Base-by-base conservation (phyloP, 768 basidiomycete genomes). In the Saitozyma sp. region DNA sequence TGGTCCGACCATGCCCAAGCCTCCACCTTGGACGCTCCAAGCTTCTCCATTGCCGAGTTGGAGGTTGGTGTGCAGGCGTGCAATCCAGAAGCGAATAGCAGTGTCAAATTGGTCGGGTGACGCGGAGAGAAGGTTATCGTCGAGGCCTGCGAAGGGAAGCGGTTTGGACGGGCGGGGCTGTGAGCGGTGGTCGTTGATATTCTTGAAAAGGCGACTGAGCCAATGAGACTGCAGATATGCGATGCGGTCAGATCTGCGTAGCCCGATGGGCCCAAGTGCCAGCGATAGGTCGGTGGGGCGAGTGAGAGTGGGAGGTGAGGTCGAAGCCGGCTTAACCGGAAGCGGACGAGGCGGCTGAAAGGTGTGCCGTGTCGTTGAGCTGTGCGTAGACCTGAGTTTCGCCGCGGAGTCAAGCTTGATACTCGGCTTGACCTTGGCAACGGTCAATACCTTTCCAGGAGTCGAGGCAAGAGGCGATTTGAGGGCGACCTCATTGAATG, bases 81-180 rank as follows among this genome's bases (percentile, higher is more conserved):
- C 20, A 20, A 70, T 50, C 59, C 64, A 75, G 59, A 71, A 75
- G 6, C 70, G 61, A 9, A 71, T 13, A 14, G 63, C 62, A 2
- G 66, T 56, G 8, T 43, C 42, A 20, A 45, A 20, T 29, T 29
- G 37, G 39, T 41, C 29, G 55, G 51, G 16, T 10, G 16, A 37
- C n/a, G 17, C 13, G 45, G 17, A 58, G 38, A 17, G n/a, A 8
- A 14, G 29, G 40, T 56, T 8, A 43, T 46, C 16, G 42, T 5
- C 9, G 17, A 29, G 16, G 42, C 40, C 52, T 5, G 37, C 20
- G 16, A 42, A 55, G 42, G 51, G 16, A 49, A 59, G 49, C 14
- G 14, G 9, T n/a, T 6, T 29, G 29, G 29, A 29, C 29, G 29
- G 46, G 20, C 42, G 40, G 49, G 55, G 38, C 14, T 54, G 3